Base-by-base conservation (phyloP, 805 yeast species). In the Geotrichum ghanense region DNA sequence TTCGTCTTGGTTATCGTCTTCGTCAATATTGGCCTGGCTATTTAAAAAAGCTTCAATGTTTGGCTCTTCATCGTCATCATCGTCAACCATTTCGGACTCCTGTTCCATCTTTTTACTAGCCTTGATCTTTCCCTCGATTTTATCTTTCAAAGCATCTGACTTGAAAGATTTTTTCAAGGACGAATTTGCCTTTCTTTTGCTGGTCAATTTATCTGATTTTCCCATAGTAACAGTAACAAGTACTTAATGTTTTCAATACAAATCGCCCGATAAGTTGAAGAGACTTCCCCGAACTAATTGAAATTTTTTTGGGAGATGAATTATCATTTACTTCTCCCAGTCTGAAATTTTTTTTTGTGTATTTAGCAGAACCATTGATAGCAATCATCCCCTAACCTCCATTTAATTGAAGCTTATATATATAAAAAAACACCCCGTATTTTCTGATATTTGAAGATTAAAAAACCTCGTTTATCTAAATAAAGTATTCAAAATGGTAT, bases 301-400 rank as follows among this genome's bases (percentile, higher is more conserved):
- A 31, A 31, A 31, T 31, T 31, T 31, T 31, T 31, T 31, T 31
- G 37, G 37, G 19, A 31, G n/a, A 31, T 31, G 16, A n/a, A 31
- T 12, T 24, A 12, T 24, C n/a, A n/a, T n/a, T n/a, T n/a, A n/a
- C 27, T 24, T 7, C 10, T 31, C 37, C 37, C 37, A 31, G 37
- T 6, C 37, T 12, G 19, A 31, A 31, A 31, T 10, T n/a, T 31
- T n/a, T 19, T n/a, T n/a, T n/a, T 12, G 5, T 31, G 37, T 31
- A 31, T 31, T n/a, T 31, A 16, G 4, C 17, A n/a, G 5, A 4
- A 16, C 14, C 17, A 12, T n/a, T n/a, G n/a, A n/a, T n/a, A n/a
- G n/a, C n/a, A n/a, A n/a, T n/a, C 16, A 31, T 6, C 37, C 37
- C 37, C 16, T 31, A 31, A 31, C 37, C 37, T 31, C 12, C 12